A percentile compares a stretch with the other conserved stretches of the same genome.
Conservation (phyloP, 805 yeast species). For the Maudiozyma saulgeensis region DNA sequence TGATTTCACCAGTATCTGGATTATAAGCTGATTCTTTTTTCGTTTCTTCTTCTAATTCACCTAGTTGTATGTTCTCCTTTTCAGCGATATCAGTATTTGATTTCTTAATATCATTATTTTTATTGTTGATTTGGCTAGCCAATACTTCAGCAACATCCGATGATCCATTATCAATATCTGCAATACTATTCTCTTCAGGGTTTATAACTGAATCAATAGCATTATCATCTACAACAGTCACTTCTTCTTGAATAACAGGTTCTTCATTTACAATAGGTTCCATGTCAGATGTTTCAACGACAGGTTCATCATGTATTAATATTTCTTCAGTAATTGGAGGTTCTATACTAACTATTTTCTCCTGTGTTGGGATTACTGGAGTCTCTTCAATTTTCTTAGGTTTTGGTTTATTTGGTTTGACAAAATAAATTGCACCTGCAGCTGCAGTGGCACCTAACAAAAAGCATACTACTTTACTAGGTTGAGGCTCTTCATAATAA, state of each 20-base stretch:
- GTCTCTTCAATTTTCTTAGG: not conserved
- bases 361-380: not conserved
- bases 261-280: not conserved
- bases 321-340: not conserved
- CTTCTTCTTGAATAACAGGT: not conserved
- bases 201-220: not conserved
- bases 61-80: constrained; percentile 83
- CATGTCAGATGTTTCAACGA: not conserved
- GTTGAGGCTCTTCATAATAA: not conserved
- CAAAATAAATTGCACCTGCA: constrained; percentile 1
- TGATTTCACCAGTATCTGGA: constrained; percentile 97
- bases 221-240: not conserved
- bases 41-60: constrained; percentile 63
- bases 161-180: not conserved
- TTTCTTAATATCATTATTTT: not conserved
- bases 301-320: not conserved
- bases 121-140: not conserved
- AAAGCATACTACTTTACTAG: not conserved
- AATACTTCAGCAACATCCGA: not conserved
- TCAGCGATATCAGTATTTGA: not conserved
- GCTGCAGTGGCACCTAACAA: constrained; percentile 1
- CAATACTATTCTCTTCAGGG: too few relatives aligned
- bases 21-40: constrained; percentile 65
- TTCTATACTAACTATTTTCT: not conserved
- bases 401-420: not conserved